These are phyloP conservation scores for Suhomyces xylopsoci DNA, from an alignment of 805 yeast species.

Conservation along the genomic window DNA sequence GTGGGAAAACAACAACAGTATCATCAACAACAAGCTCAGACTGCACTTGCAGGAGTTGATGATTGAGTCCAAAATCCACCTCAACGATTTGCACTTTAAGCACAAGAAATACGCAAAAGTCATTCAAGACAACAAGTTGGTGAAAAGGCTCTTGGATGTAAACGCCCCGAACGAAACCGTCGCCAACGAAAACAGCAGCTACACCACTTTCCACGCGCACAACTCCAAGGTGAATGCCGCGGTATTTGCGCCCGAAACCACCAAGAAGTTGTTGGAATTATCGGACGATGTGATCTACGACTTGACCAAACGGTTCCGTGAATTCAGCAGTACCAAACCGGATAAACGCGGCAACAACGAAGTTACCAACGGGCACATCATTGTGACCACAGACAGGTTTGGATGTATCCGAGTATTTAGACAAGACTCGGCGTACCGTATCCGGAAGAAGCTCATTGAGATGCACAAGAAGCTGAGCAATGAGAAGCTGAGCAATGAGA, in stretches of 20 bases:
- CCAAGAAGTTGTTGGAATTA: conserved; percentile 60
- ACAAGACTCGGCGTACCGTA: conserved; percentile 63
- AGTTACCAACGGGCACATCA: conserved; percentile 41
- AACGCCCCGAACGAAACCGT: conserved; percentile 15
- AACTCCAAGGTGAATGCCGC: conserved; percentile 72
- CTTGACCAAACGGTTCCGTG: conserved; percentile 31
- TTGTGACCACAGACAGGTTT: conserved; percentile 71
- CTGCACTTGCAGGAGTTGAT: conserved; percentile 33
- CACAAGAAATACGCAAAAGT: conserved; percentile 27
- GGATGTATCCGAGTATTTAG: conserved; percentile 78
- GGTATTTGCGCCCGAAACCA: conserved; percentile 68
- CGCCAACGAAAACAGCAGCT: conserved; percentile 55
- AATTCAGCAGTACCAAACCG: conserved; percentile 1
- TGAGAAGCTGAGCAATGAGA: background rate
- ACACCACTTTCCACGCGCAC: conserved; percentile 75
- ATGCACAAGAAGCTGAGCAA: conserved; percentile 3
- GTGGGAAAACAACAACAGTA: conserved; percentile 57
- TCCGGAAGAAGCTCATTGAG: conserved; percentile 25
- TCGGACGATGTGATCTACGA: conserved; percentile 83
- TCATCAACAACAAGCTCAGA: conserved; percentile 38
- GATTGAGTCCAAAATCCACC: conserved; percentile 31
- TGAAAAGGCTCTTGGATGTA: conserved; percentile 29
- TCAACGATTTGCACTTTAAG: conserved; percentile 28
- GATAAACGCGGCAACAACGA: conserved; percentile 2
- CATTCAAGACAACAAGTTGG: conserved; percentile 25